Evolutionary conservation across 306 rosid species (phyloP).

Genomic region (Acacia confusa): DNA sequence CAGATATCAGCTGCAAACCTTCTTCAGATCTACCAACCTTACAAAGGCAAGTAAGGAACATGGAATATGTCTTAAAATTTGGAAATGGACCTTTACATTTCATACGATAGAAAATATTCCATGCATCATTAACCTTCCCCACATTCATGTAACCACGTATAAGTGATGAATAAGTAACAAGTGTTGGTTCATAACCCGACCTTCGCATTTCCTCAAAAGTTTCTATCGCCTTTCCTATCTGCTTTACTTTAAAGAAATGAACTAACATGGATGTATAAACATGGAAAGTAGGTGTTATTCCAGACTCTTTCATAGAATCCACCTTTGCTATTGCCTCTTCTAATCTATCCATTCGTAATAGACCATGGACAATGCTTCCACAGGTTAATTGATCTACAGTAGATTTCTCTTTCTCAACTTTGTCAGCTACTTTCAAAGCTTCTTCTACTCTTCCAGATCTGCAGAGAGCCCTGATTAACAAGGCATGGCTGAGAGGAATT

Average conservation of each 20-base stretch:
- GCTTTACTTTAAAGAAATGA: constrained; percentile 67
- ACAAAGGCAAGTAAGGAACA: constrained; percentile 70
- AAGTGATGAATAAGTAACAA: constrained; percentile 70
- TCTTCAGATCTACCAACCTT: constrained; percentile 80
- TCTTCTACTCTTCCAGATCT: constrained; percentile 72
- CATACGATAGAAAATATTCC: constrained; percentile 65
- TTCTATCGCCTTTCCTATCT: constrained; percentile 54
- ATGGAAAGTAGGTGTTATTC: constrained; percentile 64
- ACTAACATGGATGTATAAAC: constrained; percentile 78
- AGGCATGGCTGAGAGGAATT: constrained; percentile 53
- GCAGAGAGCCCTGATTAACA: constrained; percentile 75
- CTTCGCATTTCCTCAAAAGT: constrained; percentile 56
- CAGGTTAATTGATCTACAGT: constrained; percentile 55
- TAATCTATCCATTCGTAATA: constrained; percentile 51
- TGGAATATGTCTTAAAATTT: constrained; percentile 75
- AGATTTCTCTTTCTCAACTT: constrained; percentile 44
- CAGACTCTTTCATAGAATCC: constrained; percentile 62
- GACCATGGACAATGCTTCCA: constrained; percentile 87
- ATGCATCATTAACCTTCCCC: constrained; percentile 64
- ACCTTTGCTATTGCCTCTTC: constrained; percentile 74
- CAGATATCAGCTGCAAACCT: constrained; percentile 59
- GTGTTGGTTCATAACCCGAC: constrained; percentile 66
- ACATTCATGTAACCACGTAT: constrained; percentile 73
- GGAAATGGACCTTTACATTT: constrained; percentile 78
- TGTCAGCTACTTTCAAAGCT: constrained; percentile 56